phyloP scores from a whole-genome alignment of 805 yeast species.

The Hanseniaspora meyeri region DNA sequence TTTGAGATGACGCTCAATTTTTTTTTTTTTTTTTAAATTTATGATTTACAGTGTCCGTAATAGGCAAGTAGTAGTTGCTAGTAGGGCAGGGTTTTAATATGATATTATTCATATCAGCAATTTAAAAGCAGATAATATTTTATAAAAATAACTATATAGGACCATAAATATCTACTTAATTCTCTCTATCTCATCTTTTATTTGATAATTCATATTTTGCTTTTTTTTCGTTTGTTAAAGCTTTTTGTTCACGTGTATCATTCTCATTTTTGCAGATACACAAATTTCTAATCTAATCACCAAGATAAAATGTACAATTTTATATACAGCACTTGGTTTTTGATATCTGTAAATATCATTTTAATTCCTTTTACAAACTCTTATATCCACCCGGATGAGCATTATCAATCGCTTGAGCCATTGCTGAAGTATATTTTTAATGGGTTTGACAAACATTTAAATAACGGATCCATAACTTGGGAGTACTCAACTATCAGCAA shows the following conservation, averaged over 20 bases:
- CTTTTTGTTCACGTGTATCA: background rate
- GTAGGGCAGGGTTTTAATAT: no score
- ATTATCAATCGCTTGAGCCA: conserved; percentile 80
- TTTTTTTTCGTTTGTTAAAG: background rate
- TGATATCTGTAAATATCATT: background rate
- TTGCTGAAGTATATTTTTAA: conserved; percentile 26
- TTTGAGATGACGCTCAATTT: background rate
- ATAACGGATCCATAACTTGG: conserved; percentile 11
- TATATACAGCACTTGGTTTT: background rate
- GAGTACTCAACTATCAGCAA: conserved; percentile 21
- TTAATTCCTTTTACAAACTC: background rate
- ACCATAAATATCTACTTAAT: no score
- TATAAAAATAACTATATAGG: no score
- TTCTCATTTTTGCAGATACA: background rate
- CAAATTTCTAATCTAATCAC: background rate
- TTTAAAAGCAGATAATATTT: no score
- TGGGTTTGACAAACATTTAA: conserved; percentile 8
- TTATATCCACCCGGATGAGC: conserved; percentile 96
- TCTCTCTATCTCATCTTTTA: no score
- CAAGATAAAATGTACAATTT: background rate
- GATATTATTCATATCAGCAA: no score
- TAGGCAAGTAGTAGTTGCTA: no score
- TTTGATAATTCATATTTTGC: no score
- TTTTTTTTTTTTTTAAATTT: background rate
- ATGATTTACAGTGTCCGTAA: no score